A percentile compares a stretch with the other conserved stretches of the same genome.
Evolutionary conservation across 495 filamentous ascomycete genomes (phyloP).

Genomic region (Hypoxylon crocopeplum): DNA sequence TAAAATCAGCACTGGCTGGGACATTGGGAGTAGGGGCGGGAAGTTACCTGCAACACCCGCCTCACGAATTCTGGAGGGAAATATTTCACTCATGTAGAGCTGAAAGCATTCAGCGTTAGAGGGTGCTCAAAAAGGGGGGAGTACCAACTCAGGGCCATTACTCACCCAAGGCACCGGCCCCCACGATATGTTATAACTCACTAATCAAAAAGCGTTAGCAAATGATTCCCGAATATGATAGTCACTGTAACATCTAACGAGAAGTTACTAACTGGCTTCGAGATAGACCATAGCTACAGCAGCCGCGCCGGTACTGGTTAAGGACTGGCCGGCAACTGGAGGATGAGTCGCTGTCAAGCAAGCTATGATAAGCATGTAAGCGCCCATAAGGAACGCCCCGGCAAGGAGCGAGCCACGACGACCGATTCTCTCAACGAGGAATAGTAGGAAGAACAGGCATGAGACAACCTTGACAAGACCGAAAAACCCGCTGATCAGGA

Average conservation of each 20-base stretch:
- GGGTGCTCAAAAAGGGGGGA: too few relatives aligned
- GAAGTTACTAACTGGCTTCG: too few relatives aligned
- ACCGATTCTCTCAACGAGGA: conserved; percentile 48
- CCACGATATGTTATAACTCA: conserved; percentile 60
- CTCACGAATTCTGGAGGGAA: conserved; percentile 59
- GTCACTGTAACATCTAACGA: too few relatives aligned
- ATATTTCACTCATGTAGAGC: conserved; percentile 60
- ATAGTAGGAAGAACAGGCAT: conserved; percentile 49
- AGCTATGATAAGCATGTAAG: conserved; percentile 39
- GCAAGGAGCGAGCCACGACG: conserved; percentile 46
- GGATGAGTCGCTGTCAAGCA: conserved; percentile 49
- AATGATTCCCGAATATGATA: too few relatives aligned
- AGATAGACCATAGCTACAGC: conserved; percentile 59
- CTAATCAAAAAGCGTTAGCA: too few relatives aligned
- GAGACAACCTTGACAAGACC: conserved; percentile 55
- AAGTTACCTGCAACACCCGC: conserved; percentile 55
- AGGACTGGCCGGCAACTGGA: conserved; percentile 36
- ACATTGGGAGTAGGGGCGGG: too few relatives aligned
- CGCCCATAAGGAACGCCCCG: conserved; percentile 48
- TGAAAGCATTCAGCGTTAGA: neutral
- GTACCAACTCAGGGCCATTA: too few relatives aligned
- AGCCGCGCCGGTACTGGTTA: conserved; percentile 49
- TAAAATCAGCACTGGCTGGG: neutral
- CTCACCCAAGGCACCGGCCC: conserved; percentile 55
- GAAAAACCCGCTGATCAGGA: conserved; percentile 58